Conservation (phyloP, 768 basidiomycete genomes). For the Amanita polypyramis region DNA sequence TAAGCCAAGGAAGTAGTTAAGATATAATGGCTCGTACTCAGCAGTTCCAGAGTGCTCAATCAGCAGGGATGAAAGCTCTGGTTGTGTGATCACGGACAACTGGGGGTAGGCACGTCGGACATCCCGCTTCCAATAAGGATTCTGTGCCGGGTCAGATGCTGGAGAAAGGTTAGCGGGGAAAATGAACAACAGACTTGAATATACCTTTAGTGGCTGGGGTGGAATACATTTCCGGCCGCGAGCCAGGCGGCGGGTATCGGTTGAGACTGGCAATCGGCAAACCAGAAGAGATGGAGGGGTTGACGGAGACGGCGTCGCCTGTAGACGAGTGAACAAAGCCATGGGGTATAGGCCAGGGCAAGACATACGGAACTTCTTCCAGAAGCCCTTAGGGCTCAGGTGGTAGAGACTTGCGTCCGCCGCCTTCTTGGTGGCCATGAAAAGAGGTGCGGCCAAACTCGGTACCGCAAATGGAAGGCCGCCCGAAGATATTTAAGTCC, state of each 20-base stretch:
- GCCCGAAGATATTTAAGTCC: too few species aligned
- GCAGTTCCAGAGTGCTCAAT: slow-evolving; percentile 63
- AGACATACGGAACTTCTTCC: slow-evolving; percentile 89
- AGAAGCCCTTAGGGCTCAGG: slow-evolving; percentile 81
- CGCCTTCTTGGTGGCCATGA: slow-evolving; percentile 68
- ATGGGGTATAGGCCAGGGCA: background rate
- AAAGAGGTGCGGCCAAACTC: slow-evolving; percentile 5
- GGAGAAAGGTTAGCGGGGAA: slow-evolving; percentile 4
- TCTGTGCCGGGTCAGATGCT: slow-evolving; percentile 83
- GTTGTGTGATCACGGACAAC: slow-evolving; percentile 80
- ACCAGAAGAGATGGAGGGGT: slow-evolving; percentile 87
- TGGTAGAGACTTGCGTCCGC: slow-evolving; percentile 90
- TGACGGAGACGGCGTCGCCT: slow-evolving; percentile 80
- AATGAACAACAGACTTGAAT: slow-evolving; percentile 2
- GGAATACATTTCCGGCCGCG: slow-evolving; percentile 75
- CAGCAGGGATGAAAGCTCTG: slow-evolving; percentile 69
- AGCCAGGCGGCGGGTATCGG: slow-evolving; percentile 83
- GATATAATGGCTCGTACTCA: slow-evolving; percentile 35
- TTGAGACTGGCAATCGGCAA: slow-evolving; percentile 65
- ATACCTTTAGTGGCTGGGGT: slow-evolving; percentile 85
- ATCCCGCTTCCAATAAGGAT: slow-evolving; percentile 95
- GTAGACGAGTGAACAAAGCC: slow-evolving; percentile 9
- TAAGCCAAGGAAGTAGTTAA: background rate
- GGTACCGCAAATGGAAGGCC: background rate
- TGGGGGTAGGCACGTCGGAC: slow-evolving; percentile 89